Evolutionary conservation across 371 early-diverging fungal genomes (phyloP), one percentile per base, ranked within the genome.

Genomic region (Mortierella sp.): DNA sequence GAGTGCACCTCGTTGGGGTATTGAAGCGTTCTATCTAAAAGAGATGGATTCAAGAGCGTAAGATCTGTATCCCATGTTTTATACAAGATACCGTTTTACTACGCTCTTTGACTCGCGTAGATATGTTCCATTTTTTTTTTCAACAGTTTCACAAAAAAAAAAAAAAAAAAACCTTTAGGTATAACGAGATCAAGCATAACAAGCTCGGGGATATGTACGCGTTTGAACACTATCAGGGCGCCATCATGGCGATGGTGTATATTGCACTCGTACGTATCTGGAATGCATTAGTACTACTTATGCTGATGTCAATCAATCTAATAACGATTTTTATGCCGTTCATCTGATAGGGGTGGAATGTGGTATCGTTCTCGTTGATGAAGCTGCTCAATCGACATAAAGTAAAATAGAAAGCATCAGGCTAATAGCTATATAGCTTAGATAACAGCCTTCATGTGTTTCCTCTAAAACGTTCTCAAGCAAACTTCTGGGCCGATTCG

Each of bases 21-120:
- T 75, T 4, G 75, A 75, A 42, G 75, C 75, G 0, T 75, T 75
- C n/a, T 75, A 75, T 48, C 56, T 75, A 19, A 68, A 68, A 27
- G 75, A 75, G 60, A 64, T 75, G 68, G 60, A 67, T 9, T 56
- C 44, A 0, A 56, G 69, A 32, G 60, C 32, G 75, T 75, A 68
- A 64, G 75, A 51, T 1, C 3, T 53, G 15, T 2, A 34, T 4
- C 11, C 37, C 37, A 34, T 46, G 17, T 11, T 44, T 37, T 31
- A 39, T 31, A 9, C 19, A 4, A 31, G 56, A 7, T 21, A 34
- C 4, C 37, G 14, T 34, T 7, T 11, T 14, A 34, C 4, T 34
- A 14, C 5, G 11, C 34, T n/a, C n/a, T n/a, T n/a, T n/a, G n/a
- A 31, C 32, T 24, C 11, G 34, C 60, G 1, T 31, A n/a, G 8